A percentile compares a stretch with the other conserved stretches of the same genome.
These are phyloP conservation scores for Globisporangium viniferum DNA, from an alignment of 352 stramenopile genomes.

Conservation along the genomic window DNA sequence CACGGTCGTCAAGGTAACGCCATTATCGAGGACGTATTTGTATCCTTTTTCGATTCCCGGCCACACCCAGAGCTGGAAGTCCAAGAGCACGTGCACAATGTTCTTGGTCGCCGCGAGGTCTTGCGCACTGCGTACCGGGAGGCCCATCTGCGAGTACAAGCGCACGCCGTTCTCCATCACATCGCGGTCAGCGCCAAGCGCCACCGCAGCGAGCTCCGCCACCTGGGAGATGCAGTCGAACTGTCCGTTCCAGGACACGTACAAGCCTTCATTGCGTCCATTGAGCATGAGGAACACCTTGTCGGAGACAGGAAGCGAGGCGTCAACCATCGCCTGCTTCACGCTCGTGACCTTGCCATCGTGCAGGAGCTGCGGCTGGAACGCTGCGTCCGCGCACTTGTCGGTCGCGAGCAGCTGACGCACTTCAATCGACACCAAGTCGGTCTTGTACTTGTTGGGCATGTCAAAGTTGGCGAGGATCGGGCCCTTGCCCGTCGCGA, in stretches of 20 bases:
- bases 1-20: slow-evolving; percentile 67
- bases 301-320: slow-evolving; percentile 26
- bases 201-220: slow-evolving; percentile 41
- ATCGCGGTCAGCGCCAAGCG: slow-evolving; percentile 67
- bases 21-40: slow-evolving; percentile 69
- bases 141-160: slow-evolving; percentile 68
- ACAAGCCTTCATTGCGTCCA: slow-evolving; percentile 72
- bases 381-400: slow-evolving; percentile 35
- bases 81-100: slow-evolving; percentile 73
- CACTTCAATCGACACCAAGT: slow-evolving; percentile 39
- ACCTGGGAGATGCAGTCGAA: slow-evolving; percentile 53
- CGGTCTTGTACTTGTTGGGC: slow-evolving; percentile 61
- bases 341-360: slow-evolving; percentile 37
- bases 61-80: slow-evolving; percentile 84
- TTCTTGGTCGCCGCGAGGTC: slow-evolving; percentile 49
- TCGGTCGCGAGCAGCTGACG: slow-evolving; percentile 34
- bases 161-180: slow-evolving; percentile 68
- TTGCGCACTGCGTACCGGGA: slow-evolving; percentile 41
- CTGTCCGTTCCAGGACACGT: slow-evolving; percentile 75
- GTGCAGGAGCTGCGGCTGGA: slow-evolving; percentile 32
- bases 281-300: slow-evolving; percentile 86
- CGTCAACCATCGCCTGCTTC: slow-evolving; percentile 47
- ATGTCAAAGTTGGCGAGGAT: slow-evolving; percentile 22
- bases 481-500: slow-evolving; percentile 5
- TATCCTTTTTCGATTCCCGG: slow-evolving; percentile 74